Percentiles rank a stretch among this genome's conserved stretches.
phyloP scores from a whole-genome alignment of 345 rosid genomes.

The Streptanthus diversifolius region DNA sequence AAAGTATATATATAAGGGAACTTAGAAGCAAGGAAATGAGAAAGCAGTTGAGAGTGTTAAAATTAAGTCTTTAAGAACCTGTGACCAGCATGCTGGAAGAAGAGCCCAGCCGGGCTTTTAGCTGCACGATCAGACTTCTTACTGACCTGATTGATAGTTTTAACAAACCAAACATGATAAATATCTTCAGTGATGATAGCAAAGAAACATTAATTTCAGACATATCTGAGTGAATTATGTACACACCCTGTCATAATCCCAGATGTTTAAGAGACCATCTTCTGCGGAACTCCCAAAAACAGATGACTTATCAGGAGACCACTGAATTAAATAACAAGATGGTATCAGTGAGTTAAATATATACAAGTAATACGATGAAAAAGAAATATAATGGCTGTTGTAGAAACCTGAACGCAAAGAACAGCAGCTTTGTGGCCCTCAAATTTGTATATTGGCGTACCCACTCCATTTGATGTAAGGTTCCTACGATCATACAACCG shows the following conservation, averaged over 20 bases:
- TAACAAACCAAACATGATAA: too few species aligned
- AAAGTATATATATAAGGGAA: background rate
- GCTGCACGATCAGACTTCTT: constrained; percentile 41
- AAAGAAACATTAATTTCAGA: too few species aligned
- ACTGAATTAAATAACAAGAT: constrained; percentile 42
- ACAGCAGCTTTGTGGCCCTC: constrained; percentile 94
- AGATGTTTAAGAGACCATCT: constrained; percentile 88
- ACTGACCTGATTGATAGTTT: too few species aligned
- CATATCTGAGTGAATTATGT: background rate
- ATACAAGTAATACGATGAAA: too few species aligned
- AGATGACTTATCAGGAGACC: constrained; percentile 86
- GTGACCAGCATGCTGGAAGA: constrained; percentile 77
- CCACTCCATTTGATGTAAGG: constrained; percentile 69
- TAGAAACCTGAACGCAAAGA: constrained; percentile 79
- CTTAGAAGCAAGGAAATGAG: background rate
- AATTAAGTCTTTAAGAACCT: constrained; percentile 37
- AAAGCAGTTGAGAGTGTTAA: too few species aligned
- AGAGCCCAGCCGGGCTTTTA: constrained; percentile 51
- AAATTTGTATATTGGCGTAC: constrained; percentile 70
- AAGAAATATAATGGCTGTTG: too few species aligned
- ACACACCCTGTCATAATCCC: constrained; percentile 86
- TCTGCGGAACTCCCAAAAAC: constrained; percentile 97
- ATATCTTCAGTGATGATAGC: too few species aligned
- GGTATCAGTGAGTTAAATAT: too few species aligned
- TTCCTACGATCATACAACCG: constrained; percentile 83